Base-by-base conservation (phyloP, 345 rosid genomes). In the Mangifera indica region DNA sequence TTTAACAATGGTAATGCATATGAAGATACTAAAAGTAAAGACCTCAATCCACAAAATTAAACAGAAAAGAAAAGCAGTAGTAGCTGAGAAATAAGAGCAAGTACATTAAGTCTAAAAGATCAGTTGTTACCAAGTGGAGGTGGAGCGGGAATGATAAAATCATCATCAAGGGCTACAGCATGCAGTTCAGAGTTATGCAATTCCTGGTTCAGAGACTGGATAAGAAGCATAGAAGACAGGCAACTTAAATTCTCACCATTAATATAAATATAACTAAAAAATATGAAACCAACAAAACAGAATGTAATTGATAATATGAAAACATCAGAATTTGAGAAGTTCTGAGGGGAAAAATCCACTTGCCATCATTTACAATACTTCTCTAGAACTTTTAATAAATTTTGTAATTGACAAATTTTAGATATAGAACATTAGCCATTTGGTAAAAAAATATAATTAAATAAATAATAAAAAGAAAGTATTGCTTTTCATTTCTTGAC, bases 121-220 rank as follows among this genome's bases (percentile, higher is more conserved):
- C 55, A 75, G 65, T 69, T 69, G 66, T 83, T 87, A 91, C 93
- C 91, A 74, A 87, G 76, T 7, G 76, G 61, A 68, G 92, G 91
- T 55, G 91, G 97, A 57, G 80, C 80, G 13, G 87, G 93, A 69
- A 90, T 84, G 66, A 57, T 46, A 66, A 66, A 25, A 72, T 75
- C 81, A 40, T 76, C 77, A n/a, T 22, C 25, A 59, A 49, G 12
- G 40, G 72, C 53, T 49, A 13, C n/a, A 13, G 17, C 53, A 0
- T 49, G 53, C 1, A 7, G 42, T 37, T 40, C 11, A 18, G 69
- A 66, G 67, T 37, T 67, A 34, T 26, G 22, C 8, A 34, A 49
- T 69, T 67, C 78, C 32, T 21, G 67, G 65, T 72, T 57, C 15
- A 20, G 44, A 74, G 48, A 69, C 89, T 86, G 83, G 66, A 76